Conservation (phyloP, 2,329 filamentous ascomycete species). For the Berkeleyomyces rouxiae region DNA sequence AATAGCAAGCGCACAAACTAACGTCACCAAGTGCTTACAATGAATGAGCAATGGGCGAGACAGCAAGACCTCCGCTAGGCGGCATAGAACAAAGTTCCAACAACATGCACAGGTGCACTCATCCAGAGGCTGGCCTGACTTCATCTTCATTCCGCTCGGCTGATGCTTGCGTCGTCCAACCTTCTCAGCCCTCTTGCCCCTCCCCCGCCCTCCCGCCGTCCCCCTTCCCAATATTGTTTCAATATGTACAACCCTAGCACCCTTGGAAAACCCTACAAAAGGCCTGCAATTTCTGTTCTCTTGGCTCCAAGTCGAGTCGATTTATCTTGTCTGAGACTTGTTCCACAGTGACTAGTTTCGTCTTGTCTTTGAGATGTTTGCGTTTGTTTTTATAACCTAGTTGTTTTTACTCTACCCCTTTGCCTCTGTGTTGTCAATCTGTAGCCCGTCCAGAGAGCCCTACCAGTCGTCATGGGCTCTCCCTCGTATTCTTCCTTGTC, state of each 20-base stretch:
- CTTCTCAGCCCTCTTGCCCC: neutral
- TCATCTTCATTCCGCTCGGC: neutral
- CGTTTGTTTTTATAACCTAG: neutral
- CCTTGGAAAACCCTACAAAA: neutral
- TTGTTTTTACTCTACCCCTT: neutral
- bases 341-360: neutral
- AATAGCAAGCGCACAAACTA: too few species aligned
- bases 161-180: neutral
- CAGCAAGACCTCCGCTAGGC: too few species aligned
- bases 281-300: neutral
- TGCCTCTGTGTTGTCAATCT: neutral
- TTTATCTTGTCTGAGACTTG: neutral
- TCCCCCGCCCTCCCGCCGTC: neutral
- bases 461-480: neutral
- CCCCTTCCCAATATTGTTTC: neutral
- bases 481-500: neutral
- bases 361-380: neutral
- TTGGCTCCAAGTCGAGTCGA: neutral
- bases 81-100: too few species aligned
- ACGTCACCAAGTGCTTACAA: too few species aligned
- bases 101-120: too few species aligned
- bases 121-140: neutral
- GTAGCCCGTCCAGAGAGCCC: neutral
- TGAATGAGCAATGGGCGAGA: too few species aligned
- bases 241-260: neutral